Conservation (phyloP, 2,329 filamentous ascomycete species). For the Byssoonygena ceratinophila region DNA sequence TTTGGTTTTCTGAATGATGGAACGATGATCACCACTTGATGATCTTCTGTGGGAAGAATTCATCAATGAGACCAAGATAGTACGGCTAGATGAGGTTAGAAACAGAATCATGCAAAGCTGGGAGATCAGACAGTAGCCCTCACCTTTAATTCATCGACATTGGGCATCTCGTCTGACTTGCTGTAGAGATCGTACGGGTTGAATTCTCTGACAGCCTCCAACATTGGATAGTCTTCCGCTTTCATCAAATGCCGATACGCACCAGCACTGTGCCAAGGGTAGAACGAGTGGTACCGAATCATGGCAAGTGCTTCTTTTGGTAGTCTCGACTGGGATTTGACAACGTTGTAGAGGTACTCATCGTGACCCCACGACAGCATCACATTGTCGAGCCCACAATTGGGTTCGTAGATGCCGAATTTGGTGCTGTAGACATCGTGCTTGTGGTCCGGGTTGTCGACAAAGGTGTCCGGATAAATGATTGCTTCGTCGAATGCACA, state of each 20-base stretch:
- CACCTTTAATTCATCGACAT: constrained; percentile 64
- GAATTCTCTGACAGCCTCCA: constrained; percentile 72
- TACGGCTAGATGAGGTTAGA: constrained; percentile 6
- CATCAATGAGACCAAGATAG: constrained; percentile 52
- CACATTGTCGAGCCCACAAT: constrained; percentile 74
- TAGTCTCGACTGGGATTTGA: constrained; percentile 69
- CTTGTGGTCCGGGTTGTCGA: constrained; percentile 59
- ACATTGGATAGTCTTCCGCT: constrained; percentile 67
- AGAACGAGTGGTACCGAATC: constrained; percentile 89
- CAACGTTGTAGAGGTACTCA: constrained; percentile 58
- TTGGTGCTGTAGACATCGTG: constrained; percentile 65
- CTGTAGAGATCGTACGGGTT: constrained; percentile 89
- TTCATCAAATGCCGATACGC: constrained; percentile 77
- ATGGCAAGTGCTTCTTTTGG: constrained; percentile 77
- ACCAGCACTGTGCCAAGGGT: constrained; percentile 76
- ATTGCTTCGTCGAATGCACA: constrained; percentile 53
- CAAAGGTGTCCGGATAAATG: constrained; percentile 67
- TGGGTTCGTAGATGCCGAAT: constrained; percentile 66
- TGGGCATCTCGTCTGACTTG: constrained; percentile 75
- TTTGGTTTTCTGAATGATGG: too few relatives aligned
- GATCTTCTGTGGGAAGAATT: constrained; percentile 54
- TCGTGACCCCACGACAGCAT: constrained; percentile 73
- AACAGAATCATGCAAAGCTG: constrained; percentile 5
- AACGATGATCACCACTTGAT: constrained; percentile 54
- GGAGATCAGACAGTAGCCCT: constrained; percentile 19